Percentiles rank a stretch among this genome's conserved stretches.
These are phyloP conservation scores for Lumnitzera racemosa DNA, from an alignment of 345 rosid genomes.

Conservation along the genomic window DNA sequence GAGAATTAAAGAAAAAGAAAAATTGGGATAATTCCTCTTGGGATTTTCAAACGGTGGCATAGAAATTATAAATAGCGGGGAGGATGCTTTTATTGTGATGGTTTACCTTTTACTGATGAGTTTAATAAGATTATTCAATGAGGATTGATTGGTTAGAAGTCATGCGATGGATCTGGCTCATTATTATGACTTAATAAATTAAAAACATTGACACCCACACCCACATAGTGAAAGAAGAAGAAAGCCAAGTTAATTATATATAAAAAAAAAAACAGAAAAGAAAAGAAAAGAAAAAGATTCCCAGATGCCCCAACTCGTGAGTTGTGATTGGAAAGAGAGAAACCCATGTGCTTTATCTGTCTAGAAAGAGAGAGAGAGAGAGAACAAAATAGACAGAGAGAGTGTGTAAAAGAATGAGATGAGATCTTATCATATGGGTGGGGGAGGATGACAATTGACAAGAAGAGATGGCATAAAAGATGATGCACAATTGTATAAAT, in stretches of 20 bases:
- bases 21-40: conserved; percentile 15
- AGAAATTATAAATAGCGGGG: conserved; percentile 3
- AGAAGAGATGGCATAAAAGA: no score
- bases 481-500: no score
- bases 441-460: no score
- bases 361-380: conserved; percentile 14
- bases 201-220: no score
- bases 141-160: conserved; percentile 31
- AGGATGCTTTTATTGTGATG: not conserved
- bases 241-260: no score
- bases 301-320: conserved; percentile 29
- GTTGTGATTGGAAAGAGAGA: conserved; percentile 29
- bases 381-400: conserved; percentile 1
- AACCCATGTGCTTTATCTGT: conserved; percentile 32
- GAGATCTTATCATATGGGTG: no score
- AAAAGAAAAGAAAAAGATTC: conserved; percentile 20
- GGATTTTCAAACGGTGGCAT: conserved; percentile 29
- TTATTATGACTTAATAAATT: not conserved
- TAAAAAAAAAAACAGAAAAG: not conserved
- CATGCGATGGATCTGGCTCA: conserved; percentile 52
- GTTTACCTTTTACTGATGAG: not conserved
- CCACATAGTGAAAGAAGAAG: no score
- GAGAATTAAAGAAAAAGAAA: not conserved
- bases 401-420: not conserved
- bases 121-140: not conserved